Percentiles rank a stretch among this genome's conserved stretches.
Conservation (phyloP, 2,329 filamentous ascomycete genomes). For the Cryphonectria naterciae region DNA sequence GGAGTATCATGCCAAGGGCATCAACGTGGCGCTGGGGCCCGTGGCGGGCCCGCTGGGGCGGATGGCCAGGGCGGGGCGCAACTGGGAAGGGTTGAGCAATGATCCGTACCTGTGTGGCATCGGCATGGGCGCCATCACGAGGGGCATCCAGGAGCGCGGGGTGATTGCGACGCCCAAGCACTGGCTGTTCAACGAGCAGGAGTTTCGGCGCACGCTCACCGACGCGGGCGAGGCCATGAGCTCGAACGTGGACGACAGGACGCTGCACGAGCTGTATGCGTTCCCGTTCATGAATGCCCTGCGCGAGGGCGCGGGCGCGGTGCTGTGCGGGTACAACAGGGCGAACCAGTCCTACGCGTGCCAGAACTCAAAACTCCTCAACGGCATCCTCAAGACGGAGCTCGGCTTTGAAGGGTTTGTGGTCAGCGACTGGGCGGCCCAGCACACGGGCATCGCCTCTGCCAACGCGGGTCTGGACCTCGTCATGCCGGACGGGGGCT, state of each 20-base stretch:
- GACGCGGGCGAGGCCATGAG: conserved; percentile 48
- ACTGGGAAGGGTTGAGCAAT: conserved; percentile 56
- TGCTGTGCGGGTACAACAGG: conserved; percentile 25
- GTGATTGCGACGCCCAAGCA: conserved; percentile 75
- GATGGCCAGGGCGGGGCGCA: conserved; percentile 62
- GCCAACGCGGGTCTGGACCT: conserved; percentile 71
- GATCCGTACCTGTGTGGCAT: conserved; percentile 65
- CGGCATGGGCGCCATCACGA: conserved; percentile 59
- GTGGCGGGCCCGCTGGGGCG: conserved; percentile 64
- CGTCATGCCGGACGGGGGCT: conserved; percentile 61
- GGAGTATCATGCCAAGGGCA: conserved; percentile 70
- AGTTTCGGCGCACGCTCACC: conserved; percentile 50
- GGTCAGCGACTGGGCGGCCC: conserved; percentile 69
- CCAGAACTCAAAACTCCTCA: conserved; percentile 69
- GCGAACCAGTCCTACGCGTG: conserved; percentile 58
- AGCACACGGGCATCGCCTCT: conserved; percentile 64
- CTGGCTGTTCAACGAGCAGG: conserved; percentile 58
- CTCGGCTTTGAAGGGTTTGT: conserved; percentile 68
- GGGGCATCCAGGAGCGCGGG: conserved; percentile 70
- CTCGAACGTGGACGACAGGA: conserved; percentile 46
- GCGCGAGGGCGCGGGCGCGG: conserved; percentile 22
- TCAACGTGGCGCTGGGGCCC: conserved; percentile 69
- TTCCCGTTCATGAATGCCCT: conserved; percentile 35
- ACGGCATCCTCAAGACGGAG: conserved; percentile 67
- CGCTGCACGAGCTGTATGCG: conserved; percentile 50